A percentile compares a stretch with the other conserved stretches of the same genome.
Conservation (phyloP, 148 eudicot genomes). For the Bassia scoparia region DNA sequence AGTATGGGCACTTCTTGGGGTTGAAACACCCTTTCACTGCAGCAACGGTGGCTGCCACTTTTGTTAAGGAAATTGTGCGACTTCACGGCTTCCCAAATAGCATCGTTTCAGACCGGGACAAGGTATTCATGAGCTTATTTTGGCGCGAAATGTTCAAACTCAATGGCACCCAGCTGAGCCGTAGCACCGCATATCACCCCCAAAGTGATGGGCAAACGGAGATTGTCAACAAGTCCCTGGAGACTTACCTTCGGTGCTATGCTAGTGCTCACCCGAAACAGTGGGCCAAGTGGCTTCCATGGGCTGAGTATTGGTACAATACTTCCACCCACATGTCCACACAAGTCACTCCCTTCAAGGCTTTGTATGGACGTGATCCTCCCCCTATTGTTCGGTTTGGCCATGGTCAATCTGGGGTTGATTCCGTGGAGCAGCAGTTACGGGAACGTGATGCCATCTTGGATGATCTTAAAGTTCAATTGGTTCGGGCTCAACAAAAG, state of each 20-base stretch:
- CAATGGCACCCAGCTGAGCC: not conserved
- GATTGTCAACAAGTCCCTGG: not conserved
- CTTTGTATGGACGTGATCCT: not conserved
- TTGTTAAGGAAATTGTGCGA: not conserved
- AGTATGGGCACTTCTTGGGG: not conserved
- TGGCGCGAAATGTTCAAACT: not conserved
- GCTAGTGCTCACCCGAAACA: not conserved
- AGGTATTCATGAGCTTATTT: not conserved
- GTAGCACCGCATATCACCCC: not conserved
- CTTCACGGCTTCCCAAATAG: not conserved
- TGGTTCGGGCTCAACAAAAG: not conserved
- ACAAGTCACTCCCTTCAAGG: not conserved
- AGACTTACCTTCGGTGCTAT: not conserved
- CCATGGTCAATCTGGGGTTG: not conserved
- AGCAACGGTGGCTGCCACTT: not conserved
- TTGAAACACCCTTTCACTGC: not conserved
- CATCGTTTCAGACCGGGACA: not conserved
- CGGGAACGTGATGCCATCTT: not conserved
- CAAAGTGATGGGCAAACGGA: not conserved
- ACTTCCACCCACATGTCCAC: not conserved
- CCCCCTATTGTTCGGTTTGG: not conserved
- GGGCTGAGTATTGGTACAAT: not conserved
- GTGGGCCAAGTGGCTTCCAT: not conserved
- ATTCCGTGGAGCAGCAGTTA: not conserved
- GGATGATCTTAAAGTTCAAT: not conserved